These are phyloP conservation scores for Fusarium compactum DNA, from an alignment of 2,329 filamentous ascomycete genomes.

Conservation along the genomic window DNA sequence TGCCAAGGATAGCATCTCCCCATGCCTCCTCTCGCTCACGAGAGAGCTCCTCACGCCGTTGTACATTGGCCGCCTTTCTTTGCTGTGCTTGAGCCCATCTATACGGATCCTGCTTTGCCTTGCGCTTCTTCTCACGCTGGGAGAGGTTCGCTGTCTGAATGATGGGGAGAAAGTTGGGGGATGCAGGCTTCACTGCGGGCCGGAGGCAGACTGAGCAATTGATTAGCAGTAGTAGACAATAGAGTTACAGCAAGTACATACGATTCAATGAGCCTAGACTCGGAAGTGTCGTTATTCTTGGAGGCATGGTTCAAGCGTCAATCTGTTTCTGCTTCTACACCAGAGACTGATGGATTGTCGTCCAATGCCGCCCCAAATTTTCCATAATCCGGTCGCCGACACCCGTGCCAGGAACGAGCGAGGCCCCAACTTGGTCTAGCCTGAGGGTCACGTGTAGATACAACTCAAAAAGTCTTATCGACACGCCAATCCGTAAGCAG, in stretches of 20 bases:
- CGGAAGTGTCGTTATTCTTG: slow-evolving; percentile 71
- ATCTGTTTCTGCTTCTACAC: slow-evolving; percentile 39
- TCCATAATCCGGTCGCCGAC: slow-evolving; percentile 44
- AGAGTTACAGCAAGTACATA: slow-evolving; percentile 54
- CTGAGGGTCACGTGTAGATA: slow-evolving; percentile 48
- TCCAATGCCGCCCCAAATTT: slow-evolving; percentile 51
- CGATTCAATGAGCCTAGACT: slow-evolving; percentile 70
- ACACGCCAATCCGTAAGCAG: slow-evolving; percentile 30
- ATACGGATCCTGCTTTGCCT: slow-evolving; percentile 83
- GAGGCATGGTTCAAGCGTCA: slow-evolving; percentile 69
- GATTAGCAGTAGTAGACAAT: slow-evolving; percentile 39
- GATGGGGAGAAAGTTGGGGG: slow-evolving; percentile 67
- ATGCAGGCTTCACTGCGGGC: slow-evolving; percentile 60
- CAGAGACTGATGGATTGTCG: slow-evolving; percentile 40
- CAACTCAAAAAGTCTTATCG: background rate
- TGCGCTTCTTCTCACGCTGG: slow-evolving; percentile 71
- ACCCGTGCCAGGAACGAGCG: slow-evolving; percentile 3
- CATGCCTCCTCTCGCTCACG: slow-evolving; percentile 72
- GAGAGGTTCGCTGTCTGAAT: slow-evolving; percentile 74
- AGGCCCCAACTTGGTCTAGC: slow-evolving; percentile 42
- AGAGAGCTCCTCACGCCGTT: slow-evolving; percentile 77
- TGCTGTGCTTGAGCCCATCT: slow-evolving; percentile 83
- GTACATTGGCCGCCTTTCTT: slow-evolving; percentile 84
- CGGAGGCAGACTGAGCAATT: slow-evolving; percentile 69
- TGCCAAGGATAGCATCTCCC: slow-evolving; percentile 84